A percentile compares a stretch with the other conserved stretches of the same genome.
Conservation (phyloP, 345 rosid species). For the Gossypium bickii region DNA sequence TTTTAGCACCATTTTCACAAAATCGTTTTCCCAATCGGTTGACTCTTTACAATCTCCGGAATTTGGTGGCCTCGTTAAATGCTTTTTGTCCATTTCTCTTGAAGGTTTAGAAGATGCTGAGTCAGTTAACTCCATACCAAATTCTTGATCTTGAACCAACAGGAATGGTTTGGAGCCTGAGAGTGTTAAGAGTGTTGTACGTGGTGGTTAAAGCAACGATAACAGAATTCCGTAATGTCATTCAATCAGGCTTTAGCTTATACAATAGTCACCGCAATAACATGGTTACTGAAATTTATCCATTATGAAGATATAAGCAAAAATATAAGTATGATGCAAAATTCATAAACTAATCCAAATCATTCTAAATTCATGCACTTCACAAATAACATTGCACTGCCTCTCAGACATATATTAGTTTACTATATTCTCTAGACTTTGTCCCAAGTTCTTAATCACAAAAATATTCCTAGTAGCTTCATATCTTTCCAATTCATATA, state of each 20-base stretch:
- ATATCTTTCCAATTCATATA: not conserved
- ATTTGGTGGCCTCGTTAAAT: slow-evolving; percentile 19
- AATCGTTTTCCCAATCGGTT: slow-evolving; percentile 53
- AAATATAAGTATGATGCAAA: not conserved
- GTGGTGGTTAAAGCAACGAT: not conserved
- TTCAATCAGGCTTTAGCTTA: no score
- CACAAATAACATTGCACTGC: not conserved
- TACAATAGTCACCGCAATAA: no score
- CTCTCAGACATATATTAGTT: not conserved
- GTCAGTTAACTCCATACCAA: slow-evolving; percentile 34
- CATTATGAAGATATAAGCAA: not conserved
- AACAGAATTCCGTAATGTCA: not conserved
- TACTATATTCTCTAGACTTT: not conserved
- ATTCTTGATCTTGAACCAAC: slow-evolving; percentile 21
- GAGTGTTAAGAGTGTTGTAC: not conserved
- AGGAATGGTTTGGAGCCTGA: slow-evolving; percentile 27
- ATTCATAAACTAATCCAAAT: not conserved
- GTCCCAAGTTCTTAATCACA: not conserved
- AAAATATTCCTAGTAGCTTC: not conserved
- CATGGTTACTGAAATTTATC: no score
- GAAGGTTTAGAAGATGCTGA: slow-evolving; percentile 37
- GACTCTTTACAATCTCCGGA: slow-evolving; percentile 23
- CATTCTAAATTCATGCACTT: no score
- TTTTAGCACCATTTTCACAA: slow-evolving; percentile 43
- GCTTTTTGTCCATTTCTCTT: slow-evolving; percentile 20